phyloP scores from a whole-genome alignment of 768 basidiomycete species.

The Kwoniella newhampshirensis region DNA sequence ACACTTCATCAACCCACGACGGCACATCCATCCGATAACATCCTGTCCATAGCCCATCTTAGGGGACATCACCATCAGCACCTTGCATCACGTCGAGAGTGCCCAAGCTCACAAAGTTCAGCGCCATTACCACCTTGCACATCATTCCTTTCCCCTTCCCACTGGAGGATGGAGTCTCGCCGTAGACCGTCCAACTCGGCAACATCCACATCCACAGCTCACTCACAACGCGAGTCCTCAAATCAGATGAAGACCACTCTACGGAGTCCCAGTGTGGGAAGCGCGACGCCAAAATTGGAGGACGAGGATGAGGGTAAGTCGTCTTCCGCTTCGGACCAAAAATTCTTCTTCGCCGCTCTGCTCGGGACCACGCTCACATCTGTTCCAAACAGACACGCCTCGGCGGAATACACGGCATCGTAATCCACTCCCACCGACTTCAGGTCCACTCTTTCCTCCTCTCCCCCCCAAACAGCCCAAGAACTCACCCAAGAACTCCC shows the following conservation, averaged over 20 bases:
- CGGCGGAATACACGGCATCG: constrained; percentile 43
- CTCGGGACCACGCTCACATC: background rate
- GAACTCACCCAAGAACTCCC: constrained; percentile 50
- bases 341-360: background rate
- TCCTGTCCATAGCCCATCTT: background rate
- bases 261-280: constrained; percentile 30
- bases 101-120: background rate
- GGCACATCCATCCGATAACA: background rate
- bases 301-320: constrained; percentile 45
- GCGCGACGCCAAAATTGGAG: constrained; percentile 29
- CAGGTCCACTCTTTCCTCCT: constrained; percentile 53
- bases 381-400: constrained; percentile 26
- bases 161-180: constrained; percentile 7
- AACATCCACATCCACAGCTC: constrained; percentile 15
- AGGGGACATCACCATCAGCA: no score
- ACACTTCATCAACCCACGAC: no score
- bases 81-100: no score
- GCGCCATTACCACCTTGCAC: background rate
- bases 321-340: background rate
- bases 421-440: constrained; percentile 63
- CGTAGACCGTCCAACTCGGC: constrained; percentile 10
- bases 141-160: background rate
- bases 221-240: constrained; percentile 12
- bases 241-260: constrained; percentile 10
- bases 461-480: constrained; percentile 54